Base-by-base conservation (phyloP, 768 basidiomycete species). In the Suillus subaureus region DNA sequence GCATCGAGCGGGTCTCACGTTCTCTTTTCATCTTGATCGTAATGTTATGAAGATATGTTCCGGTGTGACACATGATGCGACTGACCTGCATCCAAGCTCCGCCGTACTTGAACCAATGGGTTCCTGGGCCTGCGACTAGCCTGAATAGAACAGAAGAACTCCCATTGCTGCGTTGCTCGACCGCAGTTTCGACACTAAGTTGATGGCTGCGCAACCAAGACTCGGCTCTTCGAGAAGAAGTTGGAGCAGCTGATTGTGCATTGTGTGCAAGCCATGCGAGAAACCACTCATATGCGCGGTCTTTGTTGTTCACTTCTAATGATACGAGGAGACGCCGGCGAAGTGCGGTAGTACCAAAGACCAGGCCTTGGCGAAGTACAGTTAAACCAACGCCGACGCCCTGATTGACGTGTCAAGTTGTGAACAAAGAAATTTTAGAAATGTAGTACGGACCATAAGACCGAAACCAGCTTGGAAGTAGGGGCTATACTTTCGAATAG, bases 401-500 rank as follows among this genome's bases (percentile, higher is more conserved):
- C 97, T 99, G 68, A 45, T 61, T 58, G 70, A 49, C 70, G 64
- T 15, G 52, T 23, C 28, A 40, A 12, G 18, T 35, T 28, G 26
- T 40, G 37, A 26, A 28, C 1, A 54, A 18, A 35, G 33, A 23
- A 21, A 47, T 15, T 9, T 13, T 67, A 55, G 18, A 39, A 23
- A 55, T 39, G 35, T 40, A 18, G 35, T 28, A 21, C 79, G 65
- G 69, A 96, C 97, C 96, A 99, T 96, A 43, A 99, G 85, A 42
- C 97, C 97, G 72, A 98, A 98, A 33, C 97, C 97, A 57, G 97
- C 97, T 75, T 97, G 94, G 75, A 99, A 99, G 80, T 95, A 96
- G 43, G 95, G 97, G 75, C 97, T 99, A 71, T 73, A 71, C 79
- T 84, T 85, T 42, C 35, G 74, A 79, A 72, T 67, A 63, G 67